Conservation (phyloP, 129 eudicot species). For the Sambucus nigra region DNA sequence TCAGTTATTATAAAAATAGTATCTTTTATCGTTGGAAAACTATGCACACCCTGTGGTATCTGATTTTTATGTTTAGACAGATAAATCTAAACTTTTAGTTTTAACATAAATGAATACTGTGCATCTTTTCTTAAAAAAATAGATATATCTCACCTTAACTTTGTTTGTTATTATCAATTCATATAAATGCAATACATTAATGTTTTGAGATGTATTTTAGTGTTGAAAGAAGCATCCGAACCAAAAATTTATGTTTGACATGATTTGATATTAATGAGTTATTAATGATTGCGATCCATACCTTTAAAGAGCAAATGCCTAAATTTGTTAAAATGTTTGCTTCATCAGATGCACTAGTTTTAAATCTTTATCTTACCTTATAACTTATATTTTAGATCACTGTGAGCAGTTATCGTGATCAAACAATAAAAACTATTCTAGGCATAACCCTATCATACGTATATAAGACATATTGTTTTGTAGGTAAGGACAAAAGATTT, state of each 20-base stretch:
- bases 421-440: too few relatives aligned
- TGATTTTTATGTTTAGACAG: too few relatives aligned
- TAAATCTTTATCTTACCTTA: too few relatives aligned
- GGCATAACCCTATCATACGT: too few relatives aligned
- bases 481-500: conserved; percentile 42
- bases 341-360: neutral
- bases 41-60: neutral
- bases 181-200: neutral
- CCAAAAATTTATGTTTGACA: neutral
- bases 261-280: neutral
- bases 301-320: neutral
- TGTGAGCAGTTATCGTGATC: too few relatives aligned
- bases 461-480: neutral
- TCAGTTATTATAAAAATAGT: too few relatives aligned
- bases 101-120: neutral
- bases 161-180: neutral
- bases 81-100: too few relatives aligned
- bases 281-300: neutral
- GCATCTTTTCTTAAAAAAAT: neutral
- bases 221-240: neutral
- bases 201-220: too few relatives aligned
- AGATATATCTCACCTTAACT: too few relatives aligned
- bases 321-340: neutral
- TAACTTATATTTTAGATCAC: too few relatives aligned
- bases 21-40: too few relatives aligned